Evolutionary conservation across 495 filamentous ascomycete genomes (phyloP).

Genomic region (Saxophila tyrrhenica): DNA sequence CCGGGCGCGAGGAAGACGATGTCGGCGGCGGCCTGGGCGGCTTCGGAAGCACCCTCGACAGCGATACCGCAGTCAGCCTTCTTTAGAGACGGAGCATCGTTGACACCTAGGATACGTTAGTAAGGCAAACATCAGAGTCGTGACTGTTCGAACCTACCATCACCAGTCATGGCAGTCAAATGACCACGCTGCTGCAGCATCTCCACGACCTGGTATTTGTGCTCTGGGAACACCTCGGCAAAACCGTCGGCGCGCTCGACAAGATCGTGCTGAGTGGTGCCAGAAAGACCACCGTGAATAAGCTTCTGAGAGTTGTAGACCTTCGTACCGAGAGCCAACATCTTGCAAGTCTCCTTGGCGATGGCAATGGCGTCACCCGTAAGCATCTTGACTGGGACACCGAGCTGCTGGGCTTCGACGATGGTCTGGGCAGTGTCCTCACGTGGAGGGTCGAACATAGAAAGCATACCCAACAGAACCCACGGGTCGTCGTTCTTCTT

Average conservation of each 20-base stretch:
- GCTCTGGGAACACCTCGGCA: constrained; percentile 65
- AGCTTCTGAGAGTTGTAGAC: constrained; percentile 67
- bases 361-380: constrained; percentile 72
- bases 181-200: constrained; percentile 65
- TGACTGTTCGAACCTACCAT: constrained; percentile 36
- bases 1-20: constrained; percentile 71
- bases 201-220: constrained; percentile 70
- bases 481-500: constrained; percentile 36
- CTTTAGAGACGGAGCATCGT: constrained; percentile 62
- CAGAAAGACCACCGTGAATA: constrained; percentile 62
- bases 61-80: constrained; percentile 69
- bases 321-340: constrained; percentile 65
- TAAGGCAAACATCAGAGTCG: too few species aligned
- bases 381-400: constrained; percentile 69
- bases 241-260: constrained; percentile 68
- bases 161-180: constrained; percentile 66
- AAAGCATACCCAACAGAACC: constrained; percentile 63
- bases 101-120: constrained; percentile 40
- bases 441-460: constrained; percentile 69
- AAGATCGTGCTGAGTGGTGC: constrained; percentile 62
- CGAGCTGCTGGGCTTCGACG: constrained; percentile 62
- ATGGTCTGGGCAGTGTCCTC: constrained; percentile 71
- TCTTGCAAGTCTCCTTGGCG: constrained; percentile 72
- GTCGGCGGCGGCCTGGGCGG: constrained; percentile 65
- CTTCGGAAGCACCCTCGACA: constrained; percentile 66